These are phyloP conservation scores for Dictyostelium firmibasis DNA, from an alignment of 78 protist genomes.

Conservation along the genomic window DNA sequence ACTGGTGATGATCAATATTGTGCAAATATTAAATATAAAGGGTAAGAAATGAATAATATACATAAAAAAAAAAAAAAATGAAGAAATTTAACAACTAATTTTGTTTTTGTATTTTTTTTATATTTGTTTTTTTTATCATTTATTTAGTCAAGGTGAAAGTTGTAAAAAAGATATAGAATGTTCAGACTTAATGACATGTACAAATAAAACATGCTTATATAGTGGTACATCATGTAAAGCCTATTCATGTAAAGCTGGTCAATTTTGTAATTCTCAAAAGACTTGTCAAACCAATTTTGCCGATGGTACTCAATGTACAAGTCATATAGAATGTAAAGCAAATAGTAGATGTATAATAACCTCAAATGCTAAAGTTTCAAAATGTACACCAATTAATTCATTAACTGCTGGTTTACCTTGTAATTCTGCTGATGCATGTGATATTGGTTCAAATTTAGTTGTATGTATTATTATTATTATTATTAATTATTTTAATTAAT, in stretches of 20 bases:
- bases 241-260: not conserved
- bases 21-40: slow-evolving; percentile 3
- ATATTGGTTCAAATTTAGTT: slow-evolving; percentile 52
- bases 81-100: too few species aligned
- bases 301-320: slow-evolving; percentile 4
- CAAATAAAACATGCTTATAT: not conserved
- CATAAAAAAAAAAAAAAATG: not conserved
- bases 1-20: slow-evolving; percentile 11
- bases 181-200: slow-evolving; percentile 5
- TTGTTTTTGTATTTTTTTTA: not conserved
- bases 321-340: not conserved
- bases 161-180: slow-evolving; percentile 26
- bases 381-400: not conserved
- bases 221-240: not conserved
- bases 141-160: slow-evolving; percentile 32
- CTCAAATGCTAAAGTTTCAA: not conserved
- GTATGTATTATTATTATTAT: slow-evolving; percentile 13
- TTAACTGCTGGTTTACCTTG: slow-evolving; percentile 16
- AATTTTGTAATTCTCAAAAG: not conserved
- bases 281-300: not conserved
- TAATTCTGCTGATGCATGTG: slow-evolving; percentile 22
- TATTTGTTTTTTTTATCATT: not conserved
- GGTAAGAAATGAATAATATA: too few species aligned
- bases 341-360: slow-evolving; percentile 9
- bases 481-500: not conserved